A percentile compares a stretch with the other conserved stretches of the same genome.
phyloP scores from a whole-genome alignment of 2,329 filamentous ascomycete genomes.

The Cercospora sesami region DNA sequence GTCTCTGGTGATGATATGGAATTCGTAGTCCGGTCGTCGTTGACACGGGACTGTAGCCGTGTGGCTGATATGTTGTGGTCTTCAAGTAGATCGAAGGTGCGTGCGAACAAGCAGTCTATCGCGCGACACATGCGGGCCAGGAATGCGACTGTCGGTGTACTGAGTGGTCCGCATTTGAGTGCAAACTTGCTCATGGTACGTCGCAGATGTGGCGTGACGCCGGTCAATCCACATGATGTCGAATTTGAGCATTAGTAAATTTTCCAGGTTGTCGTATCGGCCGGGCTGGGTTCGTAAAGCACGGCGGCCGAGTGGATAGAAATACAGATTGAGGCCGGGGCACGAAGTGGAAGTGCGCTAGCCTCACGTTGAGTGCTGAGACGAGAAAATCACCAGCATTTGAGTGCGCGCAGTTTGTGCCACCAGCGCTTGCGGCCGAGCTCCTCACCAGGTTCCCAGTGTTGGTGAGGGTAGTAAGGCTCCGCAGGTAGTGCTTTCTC shows the following conservation, averaged over 20 bases:
- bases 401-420: constrained; percentile 22
- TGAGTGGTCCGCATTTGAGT: neutral
- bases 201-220: neutral
- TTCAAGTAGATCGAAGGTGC: neutral
- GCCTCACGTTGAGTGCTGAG: neutral
- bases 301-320: neutral
- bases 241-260: neutral
- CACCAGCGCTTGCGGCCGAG: constrained; percentile 24
- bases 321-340: neutral
- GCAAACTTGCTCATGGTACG: neutral
- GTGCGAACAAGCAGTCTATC: neutral
- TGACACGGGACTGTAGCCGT: neutral
- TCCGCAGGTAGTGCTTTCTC: constrained; percentile 25
- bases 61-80: neutral
- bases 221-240: neutral
- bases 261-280: neutral
- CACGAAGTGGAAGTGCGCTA: neutral
- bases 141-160: neutral
- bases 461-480: constrained; percentile 14
- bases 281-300: constrained; percentile 3
- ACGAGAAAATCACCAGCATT: constrained; percentile 24
- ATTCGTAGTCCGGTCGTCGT: neutral
- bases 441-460: constrained; percentile 25
- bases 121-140: neutral
- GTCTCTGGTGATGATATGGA: neutral